Evolutionary conservation across 768 basidiomycete species (phyloP).

Genomic region (Clavulina sp.): DNA sequence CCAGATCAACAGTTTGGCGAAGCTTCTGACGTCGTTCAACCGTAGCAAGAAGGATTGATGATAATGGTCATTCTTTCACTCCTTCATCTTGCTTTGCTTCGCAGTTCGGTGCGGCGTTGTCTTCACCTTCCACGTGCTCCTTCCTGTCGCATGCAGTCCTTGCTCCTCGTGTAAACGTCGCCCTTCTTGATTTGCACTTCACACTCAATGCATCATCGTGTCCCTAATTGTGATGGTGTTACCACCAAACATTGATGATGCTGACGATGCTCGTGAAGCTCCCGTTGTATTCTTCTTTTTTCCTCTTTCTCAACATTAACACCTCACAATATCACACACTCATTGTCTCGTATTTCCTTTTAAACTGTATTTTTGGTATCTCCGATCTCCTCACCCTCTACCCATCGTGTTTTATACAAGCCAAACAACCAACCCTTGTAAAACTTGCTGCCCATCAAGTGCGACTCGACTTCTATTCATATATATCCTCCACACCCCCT

Average conservation of each 20-base stretch:
- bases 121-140: not conserved
- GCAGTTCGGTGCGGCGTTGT: not conserved
- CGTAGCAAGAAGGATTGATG: not conserved
- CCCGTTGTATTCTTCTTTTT: not conserved
- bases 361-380: not conserved
- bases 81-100: not conserved
- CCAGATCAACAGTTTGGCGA: constrained; percentile 77
- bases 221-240: not conserved
- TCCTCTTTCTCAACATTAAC: not conserved
- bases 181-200: not conserved
- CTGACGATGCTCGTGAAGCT: not conserved
- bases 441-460: not conserved
- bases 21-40: constrained; percentile 69
- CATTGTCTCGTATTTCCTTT: not conserved
- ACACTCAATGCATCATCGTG: not conserved
- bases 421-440: not conserved
- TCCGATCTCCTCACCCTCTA: not conserved
- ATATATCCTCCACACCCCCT: not conserved
- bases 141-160: not conserved
- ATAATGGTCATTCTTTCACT: not conserved
- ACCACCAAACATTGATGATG: not conserved
- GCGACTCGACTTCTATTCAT: not conserved
- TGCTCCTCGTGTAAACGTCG: not conserved
- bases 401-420: not conserved
- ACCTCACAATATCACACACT: not conserved